phyloP scores from a whole-genome alignment of 768 basidiomycete genomes.

The Termitomyces eurrhizus region DNA sequence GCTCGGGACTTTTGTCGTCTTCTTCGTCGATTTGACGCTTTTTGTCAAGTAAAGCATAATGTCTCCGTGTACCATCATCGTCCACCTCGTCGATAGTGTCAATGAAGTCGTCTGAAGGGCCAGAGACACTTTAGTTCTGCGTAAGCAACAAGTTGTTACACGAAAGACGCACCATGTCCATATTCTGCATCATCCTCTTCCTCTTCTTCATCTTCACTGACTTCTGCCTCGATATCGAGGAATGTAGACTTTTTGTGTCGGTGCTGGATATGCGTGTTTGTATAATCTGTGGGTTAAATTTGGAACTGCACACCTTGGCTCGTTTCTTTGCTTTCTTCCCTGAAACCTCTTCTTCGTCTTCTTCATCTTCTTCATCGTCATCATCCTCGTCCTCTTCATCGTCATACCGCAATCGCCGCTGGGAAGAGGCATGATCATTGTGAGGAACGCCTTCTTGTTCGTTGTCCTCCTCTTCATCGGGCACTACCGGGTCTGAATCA shows the following conservation, averaged over 20 bases:
- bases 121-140: not conserved
- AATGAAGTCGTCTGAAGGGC: constrained; percentile 61
- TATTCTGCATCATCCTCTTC: constrained; percentile 79
- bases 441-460: constrained; percentile 31
- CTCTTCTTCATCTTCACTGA: constrained; percentile 96
- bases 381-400: constrained; percentile 37
- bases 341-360: constrained; percentile 50
- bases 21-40: constrained; percentile 67
- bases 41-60: constrained; percentile 65
- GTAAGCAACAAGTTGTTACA: not conserved
- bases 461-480: constrained; percentile 36
- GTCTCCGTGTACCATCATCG: constrained; percentile 55
- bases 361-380: constrained; percentile 51
- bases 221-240: constrained; percentile 95
- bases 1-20: constrained; percentile 75
- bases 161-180: constrained; percentile 41
- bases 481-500: constrained; percentile 35
- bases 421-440: constrained; percentile 36
- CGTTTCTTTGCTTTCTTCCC: constrained; percentile 53
- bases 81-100: constrained; percentile 62
- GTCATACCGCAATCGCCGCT: constrained; percentile 23
- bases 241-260: constrained; percentile 72
- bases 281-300: constrained; percentile 3
- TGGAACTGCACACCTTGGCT: constrained; percentile 45
- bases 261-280: constrained; percentile 33